A percentile compares a stretch with the other conserved stretches of the same genome.
Conservation (phyloP, 805 yeast genomes). For the Yamadazyma nakazawae region DNA sequence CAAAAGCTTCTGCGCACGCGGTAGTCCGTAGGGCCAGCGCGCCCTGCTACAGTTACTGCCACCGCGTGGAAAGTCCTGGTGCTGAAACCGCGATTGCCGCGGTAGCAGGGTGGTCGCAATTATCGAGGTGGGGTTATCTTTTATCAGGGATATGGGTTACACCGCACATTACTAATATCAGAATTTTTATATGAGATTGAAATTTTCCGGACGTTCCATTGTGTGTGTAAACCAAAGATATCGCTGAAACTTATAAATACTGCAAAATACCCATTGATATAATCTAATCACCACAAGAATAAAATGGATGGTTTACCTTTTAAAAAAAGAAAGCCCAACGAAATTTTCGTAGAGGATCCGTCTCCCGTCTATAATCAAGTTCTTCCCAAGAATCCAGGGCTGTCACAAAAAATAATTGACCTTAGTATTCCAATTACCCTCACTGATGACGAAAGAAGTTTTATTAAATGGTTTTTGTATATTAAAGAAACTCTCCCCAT, state of each 20-base stretch:
- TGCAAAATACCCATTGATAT: neutral
- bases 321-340: neutral
- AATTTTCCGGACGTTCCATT: neutral
- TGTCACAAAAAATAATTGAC: slow-evolving; percentile 7
- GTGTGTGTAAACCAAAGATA: neutral
- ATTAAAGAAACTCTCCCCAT: slow-evolving; percentile 8
- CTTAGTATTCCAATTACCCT: slow-evolving; percentile 10
- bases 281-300: neutral
- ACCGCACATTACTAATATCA: neutral
- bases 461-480: slow-evolving; percentile 12
- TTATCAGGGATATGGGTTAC: neutral
- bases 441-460: slow-evolving; percentile 8
- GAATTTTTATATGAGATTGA: neutral
- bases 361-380: neutral
- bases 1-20: too few relatives aligned
- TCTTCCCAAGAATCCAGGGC: neutral
- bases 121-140: neutral
- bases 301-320: neutral
- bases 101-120: neutral
- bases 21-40: too few relatives aligned
- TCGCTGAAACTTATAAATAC: neutral
- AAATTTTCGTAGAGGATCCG: neutral
- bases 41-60: too few relatives aligned
- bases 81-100: too few relatives aligned
- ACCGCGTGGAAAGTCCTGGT: too few relatives aligned